These are phyloP conservation scores for Stevia rebaudiana DNA, from an alignment of 140 eudicot genomes.

Conservation along the genomic window DNA sequence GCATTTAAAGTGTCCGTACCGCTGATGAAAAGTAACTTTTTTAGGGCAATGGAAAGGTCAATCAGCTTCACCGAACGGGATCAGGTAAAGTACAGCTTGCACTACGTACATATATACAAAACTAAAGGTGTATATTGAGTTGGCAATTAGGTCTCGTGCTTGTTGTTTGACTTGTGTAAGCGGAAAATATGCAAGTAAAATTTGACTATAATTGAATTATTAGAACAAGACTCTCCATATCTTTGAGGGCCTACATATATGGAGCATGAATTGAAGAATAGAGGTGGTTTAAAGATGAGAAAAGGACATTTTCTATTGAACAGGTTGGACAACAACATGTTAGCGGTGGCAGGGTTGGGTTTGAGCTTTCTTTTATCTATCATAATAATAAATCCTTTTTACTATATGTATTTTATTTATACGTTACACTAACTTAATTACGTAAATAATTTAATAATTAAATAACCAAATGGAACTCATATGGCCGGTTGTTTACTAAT, in stretches of 20 bases:
- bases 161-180: neutral
- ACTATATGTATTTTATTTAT: neutral
- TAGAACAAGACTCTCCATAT: neutral
- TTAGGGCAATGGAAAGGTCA: neutral
- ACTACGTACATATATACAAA: too few species aligned
- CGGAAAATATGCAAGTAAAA: neutral
- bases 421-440: neutral
- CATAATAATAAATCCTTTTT: neutral
- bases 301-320: conserved; percentile 39
- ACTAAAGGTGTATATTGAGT: neutral
- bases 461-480: too few species aligned
- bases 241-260: conserved; percentile 40
- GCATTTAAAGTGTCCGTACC: conserved; percentile 1
- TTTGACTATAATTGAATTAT: neutral
- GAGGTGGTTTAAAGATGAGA: conserved; percentile 39
- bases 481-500: too few species aligned
- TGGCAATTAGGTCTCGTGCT: conserved; percentile 7
- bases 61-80: neutral
- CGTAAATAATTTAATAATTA: too few species aligned
- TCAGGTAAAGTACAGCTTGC: too few species aligned
- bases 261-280: conserved; percentile 14
- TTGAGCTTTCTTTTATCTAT: conserved; percentile 36
- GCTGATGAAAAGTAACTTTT: neutral
- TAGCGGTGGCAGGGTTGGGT: conserved; percentile 72
- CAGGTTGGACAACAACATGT: conserved; percentile 40